Conservation (phyloP, 2,329 filamentous ascomycete genomes). For the Xylariaceae sp. region DNA sequence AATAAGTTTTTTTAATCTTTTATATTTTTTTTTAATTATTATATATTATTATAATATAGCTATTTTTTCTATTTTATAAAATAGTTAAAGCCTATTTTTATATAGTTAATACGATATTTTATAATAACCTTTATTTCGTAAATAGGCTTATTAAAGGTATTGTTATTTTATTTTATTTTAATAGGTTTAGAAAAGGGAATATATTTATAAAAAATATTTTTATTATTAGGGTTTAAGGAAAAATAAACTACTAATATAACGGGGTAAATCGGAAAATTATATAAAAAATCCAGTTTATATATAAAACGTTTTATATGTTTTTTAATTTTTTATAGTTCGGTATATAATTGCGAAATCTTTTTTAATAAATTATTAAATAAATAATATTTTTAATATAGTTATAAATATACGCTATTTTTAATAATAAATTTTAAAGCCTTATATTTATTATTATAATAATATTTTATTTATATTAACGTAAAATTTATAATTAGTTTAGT, state of each 20-base stretch:
- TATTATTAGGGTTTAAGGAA: too few relatives aligned
- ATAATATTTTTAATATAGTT: too few relatives aligned
- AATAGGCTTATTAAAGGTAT: neutral
- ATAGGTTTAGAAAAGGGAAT: too few relatives aligned
- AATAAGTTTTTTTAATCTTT: neutral
- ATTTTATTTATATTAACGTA: neutral
- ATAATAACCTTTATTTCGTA: conserved; percentile 1
- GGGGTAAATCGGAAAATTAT: too few relatives aligned
- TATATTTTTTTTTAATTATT: neutral
- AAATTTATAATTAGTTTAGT: conserved; percentile 4
- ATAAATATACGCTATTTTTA: neutral
- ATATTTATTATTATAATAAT: neutral
- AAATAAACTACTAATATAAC: too few relatives aligned
- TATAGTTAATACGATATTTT: neutral
- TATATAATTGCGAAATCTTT: conserved; percentile 2
- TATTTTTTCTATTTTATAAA: neutral
- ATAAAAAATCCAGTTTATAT: neutral
- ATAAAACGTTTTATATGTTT: neutral
- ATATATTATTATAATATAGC: neutral
- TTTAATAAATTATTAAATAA: neutral
- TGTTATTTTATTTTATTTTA: too few relatives aligned
- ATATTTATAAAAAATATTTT: too few relatives aligned
- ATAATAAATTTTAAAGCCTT: conserved; percentile 1
- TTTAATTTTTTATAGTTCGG: neutral
- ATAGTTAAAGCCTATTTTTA: neutral